Conservation (phyloP, 192 early-diverging fungal genomes). For the Linnemannia zychae region DNA sequence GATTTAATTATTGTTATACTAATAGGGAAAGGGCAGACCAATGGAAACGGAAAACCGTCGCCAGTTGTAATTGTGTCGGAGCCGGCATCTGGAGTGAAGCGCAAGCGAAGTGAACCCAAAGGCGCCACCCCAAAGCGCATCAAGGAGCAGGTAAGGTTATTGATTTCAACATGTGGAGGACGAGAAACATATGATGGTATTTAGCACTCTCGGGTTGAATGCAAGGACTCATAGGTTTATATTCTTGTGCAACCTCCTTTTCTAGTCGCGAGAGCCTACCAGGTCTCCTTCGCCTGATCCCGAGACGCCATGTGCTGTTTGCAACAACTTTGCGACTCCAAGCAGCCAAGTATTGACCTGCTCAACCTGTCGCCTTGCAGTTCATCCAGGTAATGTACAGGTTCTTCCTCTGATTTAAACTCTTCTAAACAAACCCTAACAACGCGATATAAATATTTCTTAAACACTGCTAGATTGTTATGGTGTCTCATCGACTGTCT, state of each 20-base stretch:
- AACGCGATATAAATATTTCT: background rate
- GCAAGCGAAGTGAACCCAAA: slow-evolving; percentile 34
- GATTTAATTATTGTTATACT: background rate
- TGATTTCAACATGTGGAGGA: background rate
- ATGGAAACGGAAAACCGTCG: slow-evolving; percentile 7
- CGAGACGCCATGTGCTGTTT: slow-evolving; percentile 60
- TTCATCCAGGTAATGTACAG: slow-evolving; percentile 59
- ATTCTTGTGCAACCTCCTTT: background rate
- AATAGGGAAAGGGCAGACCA: slow-evolving; percentile 21
- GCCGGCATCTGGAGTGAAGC: slow-evolving; percentile 19
- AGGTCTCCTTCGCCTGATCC: slow-evolving; percentile 55
- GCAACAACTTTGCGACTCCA: slow-evolving; percentile 26
- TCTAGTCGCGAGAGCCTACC: slow-evolving; percentile 41
- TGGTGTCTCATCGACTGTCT: slow-evolving; percentile 33
- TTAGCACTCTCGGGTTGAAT: background rate
- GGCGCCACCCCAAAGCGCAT: slow-evolving; percentile 12
- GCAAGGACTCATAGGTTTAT: background rate
- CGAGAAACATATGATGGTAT: background rate
- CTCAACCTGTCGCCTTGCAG: slow-evolving; percentile 59
- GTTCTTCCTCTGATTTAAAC: background rate
- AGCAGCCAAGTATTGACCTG: slow-evolving; percentile 58
- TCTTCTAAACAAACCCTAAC: background rate
- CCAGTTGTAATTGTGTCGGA: slow-evolving; percentile 13
- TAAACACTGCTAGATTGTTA: slow-evolving; percentile 60
- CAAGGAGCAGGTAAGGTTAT: slow-evolving; percentile 44